These are phyloP conservation scores for Knufia petricola DNA, from an alignment of 2,329 filamentous ascomycete species.

Conservation along the genomic window DNA sequence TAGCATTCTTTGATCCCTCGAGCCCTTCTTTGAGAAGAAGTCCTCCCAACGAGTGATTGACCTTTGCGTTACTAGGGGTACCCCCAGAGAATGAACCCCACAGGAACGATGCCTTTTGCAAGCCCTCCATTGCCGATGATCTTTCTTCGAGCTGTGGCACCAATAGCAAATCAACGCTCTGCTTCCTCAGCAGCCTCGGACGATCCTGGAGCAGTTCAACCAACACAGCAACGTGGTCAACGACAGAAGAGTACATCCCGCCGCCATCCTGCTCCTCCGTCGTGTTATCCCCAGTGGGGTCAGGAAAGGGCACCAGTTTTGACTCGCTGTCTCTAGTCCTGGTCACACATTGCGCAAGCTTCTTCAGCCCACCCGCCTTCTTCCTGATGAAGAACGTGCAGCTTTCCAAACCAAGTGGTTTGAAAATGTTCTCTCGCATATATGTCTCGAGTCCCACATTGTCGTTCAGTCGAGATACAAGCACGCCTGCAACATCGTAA, in stretches of 20 bases:
- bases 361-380: not conserved
- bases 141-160: not conserved
- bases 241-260: not conserved
- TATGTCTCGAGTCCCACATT: constrained; percentile 39
- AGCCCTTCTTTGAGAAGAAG: not conserved
- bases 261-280: not conserved
- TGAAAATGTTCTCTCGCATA: constrained; percentile 38
- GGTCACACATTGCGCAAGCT: not conserved
- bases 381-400: constrained; percentile 43
- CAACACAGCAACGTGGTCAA: not conserved
- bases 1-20: not conserved
- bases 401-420: constrained; percentile 38
- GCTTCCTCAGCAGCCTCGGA: not conserved
- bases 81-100: not conserved
- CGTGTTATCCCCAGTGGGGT: not conserved
- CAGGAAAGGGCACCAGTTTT: not conserved
- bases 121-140: not conserved
- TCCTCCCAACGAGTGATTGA: not conserved
- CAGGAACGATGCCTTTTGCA: not conserved
- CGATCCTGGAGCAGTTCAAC: not conserved
- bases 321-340: not conserved
- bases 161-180: not conserved
- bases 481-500: constrained; percentile 45
- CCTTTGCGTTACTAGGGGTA: no score
- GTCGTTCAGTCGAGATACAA: constrained; percentile 34